phyloP scores from a whole-genome alignment of 805 yeast genomes.

The Cephaloascus fragrans region DNA sequence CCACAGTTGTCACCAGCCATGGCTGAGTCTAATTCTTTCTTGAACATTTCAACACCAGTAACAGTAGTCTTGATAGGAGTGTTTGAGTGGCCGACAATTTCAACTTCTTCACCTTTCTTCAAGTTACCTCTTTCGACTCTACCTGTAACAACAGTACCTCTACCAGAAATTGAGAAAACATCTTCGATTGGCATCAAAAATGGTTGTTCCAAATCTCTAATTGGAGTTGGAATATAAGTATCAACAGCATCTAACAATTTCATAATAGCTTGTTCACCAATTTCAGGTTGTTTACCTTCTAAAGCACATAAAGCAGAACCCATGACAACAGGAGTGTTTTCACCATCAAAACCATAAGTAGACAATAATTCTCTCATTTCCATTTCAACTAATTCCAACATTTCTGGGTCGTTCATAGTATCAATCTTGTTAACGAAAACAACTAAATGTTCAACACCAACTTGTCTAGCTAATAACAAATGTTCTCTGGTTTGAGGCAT shows the following conservation, averaged over 20 bases:
- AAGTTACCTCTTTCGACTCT: conserved; percentile 97
- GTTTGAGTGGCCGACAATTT: conserved; percentile 87
- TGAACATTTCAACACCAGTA: conserved; percentile 99
- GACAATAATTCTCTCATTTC: conserved; percentile 96
- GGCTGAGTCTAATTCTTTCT: conserved; percentile 95
- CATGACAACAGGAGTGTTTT: conserved; percentile 94
- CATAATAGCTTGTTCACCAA: conserved; percentile 78
- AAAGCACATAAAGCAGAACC: conserved; percentile 98
- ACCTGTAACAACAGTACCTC: conserved; percentile 99
- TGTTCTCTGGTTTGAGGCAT: conserved; percentile 99
- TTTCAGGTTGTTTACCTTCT: conserved; percentile 80
- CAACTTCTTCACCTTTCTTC: conserved; percentile 97
- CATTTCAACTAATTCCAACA: conserved; percentile 99
- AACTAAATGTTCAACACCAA: conserved; percentile 96
- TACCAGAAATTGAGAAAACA: conserved; percentile 96
- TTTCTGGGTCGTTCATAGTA: conserved; percentile 96
- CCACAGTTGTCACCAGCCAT: conserved; percentile 99
- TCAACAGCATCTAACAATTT: conserved; percentile 89
- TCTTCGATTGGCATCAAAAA: conserved; percentile 97
- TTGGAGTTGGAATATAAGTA: conserved; percentile 91
- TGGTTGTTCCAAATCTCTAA: conserved; percentile 91
- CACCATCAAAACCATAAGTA: conserved; percentile 96
- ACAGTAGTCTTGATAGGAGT: conserved; percentile 87
- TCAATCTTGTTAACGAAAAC: conserved; percentile 98
- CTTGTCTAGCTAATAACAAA: conserved; percentile 96